Evolutionary conservation across 192 early-diverging fungal genomes (phyloP), one percentile per base, ranked within the genome.

Genomic region (Backusella tarrabulga): DNA sequence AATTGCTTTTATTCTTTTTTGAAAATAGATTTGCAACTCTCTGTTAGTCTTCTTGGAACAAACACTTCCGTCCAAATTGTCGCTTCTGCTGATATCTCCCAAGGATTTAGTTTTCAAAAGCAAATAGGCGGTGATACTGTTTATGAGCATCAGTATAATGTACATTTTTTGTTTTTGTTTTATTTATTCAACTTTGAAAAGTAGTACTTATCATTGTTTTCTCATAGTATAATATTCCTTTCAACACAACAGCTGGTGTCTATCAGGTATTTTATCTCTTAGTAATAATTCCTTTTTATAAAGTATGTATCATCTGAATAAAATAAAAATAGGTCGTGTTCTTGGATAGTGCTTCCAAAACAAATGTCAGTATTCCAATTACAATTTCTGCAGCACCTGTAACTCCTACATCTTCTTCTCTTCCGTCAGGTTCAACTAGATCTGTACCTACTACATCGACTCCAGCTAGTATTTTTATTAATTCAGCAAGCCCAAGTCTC

Each of bases 371-470:
- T 63, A 67, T 77, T 63, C 52, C 76, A 40, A 42, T 77, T 12
- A 42, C 32, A 12, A 77, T 77, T 34, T 29, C 29, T 38, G 52
- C 69, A 19, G 68, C 76, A 35, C 42, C 68, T 21, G 54, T 56
- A 56, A 21, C 36, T 46, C 68, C 75, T 63, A 60, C 19, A 38
- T 29, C 54, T 38, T 23, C 54, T 50, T 26, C 41, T 63, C 11
- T 34, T 23, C 38, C 73, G 3, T 32, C 56, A n/a, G 73, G 26
- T 21, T 74, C 73, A 35, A 40, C 95, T 94, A 95, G 95, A 94
- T 85, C 95, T 93, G 85, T 97, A 97, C 91, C 97, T 97, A 85
- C 93, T 93, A 92, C 29, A 34, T n/a, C 26, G 19, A 7, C 71
- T 54, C 46, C 42, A 52, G 42, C 44, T 36, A 69, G 35, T 9